Evolutionary conservation across 2,329 filamentous ascomycete genomes (phyloP).

Genomic region (Trematosphaeria pertusa): DNA sequence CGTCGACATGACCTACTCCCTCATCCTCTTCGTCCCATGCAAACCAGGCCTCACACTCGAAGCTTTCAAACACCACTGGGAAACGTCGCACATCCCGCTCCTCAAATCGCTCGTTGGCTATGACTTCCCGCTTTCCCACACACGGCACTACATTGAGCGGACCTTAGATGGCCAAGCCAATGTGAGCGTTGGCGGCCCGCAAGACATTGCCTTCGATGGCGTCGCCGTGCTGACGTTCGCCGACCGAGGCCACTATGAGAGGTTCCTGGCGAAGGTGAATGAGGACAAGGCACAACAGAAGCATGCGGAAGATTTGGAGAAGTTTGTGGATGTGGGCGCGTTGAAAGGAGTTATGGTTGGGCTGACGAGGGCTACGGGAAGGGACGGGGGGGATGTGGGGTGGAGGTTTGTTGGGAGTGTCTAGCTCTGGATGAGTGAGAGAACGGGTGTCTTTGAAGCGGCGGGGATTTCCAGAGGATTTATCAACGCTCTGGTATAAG

Average conservation of each 20-base stretch:
- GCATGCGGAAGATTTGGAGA: constrained; percentile 17
- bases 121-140: constrained; percentile 28
- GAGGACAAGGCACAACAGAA: constrained; percentile 12
- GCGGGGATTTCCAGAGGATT: no score
- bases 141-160: constrained; percentile 30
- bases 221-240: constrained; percentile 25
- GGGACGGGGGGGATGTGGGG: constrained; percentile 21
- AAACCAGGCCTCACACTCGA: constrained; percentile 22
- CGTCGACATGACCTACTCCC: constrained; percentile 24
- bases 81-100: constrained; percentile 30
- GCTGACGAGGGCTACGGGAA: constrained; percentile 21
- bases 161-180: constrained; percentile 2
- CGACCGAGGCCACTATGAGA: constrained; percentile 24
- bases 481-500: no score
- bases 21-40: constrained; percentile 26
- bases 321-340: constrained; percentile 19
- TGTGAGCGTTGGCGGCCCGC: constrained; percentile 14
- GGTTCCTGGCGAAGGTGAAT: constrained; percentile 19
- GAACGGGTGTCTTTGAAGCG: not conserved
- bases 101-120: constrained; percentile 26
- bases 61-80: constrained; percentile 32
- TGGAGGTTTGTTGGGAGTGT: constrained; percentile 26
- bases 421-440: constrained; percentile 1
- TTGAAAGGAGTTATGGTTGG: constrained; percentile 24
- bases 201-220: constrained; percentile 23